Conservation (phyloP, 1,284 basidiomycete genomes). For the Rhodotorula sp. region DNA sequence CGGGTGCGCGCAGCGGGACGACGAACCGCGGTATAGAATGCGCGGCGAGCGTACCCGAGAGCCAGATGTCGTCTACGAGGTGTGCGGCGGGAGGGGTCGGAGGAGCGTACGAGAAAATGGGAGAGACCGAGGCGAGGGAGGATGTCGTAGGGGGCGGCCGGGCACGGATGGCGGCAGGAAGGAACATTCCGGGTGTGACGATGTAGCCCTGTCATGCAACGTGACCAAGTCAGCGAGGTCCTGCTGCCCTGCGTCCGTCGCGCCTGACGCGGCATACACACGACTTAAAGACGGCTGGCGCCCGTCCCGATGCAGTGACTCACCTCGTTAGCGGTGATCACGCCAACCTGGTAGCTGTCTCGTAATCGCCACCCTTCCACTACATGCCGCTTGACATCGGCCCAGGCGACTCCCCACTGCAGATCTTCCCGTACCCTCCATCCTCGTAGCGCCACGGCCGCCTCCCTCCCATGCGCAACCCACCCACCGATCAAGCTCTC, state of each 20-base stretch:
- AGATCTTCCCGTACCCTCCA: slow-evolving; percentile 14
- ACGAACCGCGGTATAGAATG: not conserved
- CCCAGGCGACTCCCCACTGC: slow-evolving; percentile 7
- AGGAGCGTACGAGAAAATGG: not conserved
- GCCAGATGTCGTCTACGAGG: slow-evolving; percentile 18
- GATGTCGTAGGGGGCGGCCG: not conserved
- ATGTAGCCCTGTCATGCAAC: slow-evolving; percentile 1
- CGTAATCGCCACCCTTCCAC: slow-evolving; percentile 7
- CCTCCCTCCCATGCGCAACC: not conserved
- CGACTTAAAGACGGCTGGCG: no score
- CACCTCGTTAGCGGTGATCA: slow-evolving; percentile 20
- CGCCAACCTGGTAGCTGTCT: not conserved
- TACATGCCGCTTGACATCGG: slow-evolving; percentile 2
- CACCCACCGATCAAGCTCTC: not conserved
- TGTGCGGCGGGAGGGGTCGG: not conserved
- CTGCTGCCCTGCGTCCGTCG: no score
- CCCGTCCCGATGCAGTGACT: not conserved
- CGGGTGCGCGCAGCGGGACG: slow-evolving; percentile 6
- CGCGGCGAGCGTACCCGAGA: slow-evolving; percentile 8
- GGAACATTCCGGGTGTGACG: slow-evolving; percentile 5
- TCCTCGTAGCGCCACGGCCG: slow-evolving; percentile 8
- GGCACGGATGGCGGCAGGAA: not conserved
- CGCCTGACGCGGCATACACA: no score
- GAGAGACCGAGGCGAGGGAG: not conserved
- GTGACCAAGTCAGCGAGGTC: no score